These are phyloP conservation scores for Pseudogymnoascus verrucosus DNA, from an alignment of 2,329 filamentous ascomycete genomes.

Conservation along the genomic window DNA sequence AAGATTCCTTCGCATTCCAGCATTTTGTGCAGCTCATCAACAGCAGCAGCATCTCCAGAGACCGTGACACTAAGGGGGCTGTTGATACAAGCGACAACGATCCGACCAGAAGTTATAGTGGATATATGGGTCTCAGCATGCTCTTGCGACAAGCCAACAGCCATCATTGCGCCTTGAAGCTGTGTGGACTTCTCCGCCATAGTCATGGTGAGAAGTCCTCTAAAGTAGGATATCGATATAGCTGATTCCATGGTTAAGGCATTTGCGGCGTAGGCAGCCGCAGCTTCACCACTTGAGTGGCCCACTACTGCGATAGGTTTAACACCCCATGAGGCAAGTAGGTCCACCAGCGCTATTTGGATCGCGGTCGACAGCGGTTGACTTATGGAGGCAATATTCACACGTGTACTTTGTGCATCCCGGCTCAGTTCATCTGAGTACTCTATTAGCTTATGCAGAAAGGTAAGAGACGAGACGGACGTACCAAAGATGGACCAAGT, in stretches of 20 bases:
- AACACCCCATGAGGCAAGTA: slow-evolving; percentile 36
- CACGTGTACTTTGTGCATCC: too few species aligned
- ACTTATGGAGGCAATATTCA: too few species aligned
- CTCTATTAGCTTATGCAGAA: too few species aligned
- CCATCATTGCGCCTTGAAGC: slow-evolving; percentile 44
- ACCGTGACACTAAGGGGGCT: slow-evolving; percentile 20
- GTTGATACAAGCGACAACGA: slow-evolving; percentile 27
- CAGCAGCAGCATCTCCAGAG: slow-evolving; percentile 15
- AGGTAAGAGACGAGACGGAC: not conserved
- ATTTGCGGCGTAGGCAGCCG: slow-evolving; percentile 36
- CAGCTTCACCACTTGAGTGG: slow-evolving; percentile 42
- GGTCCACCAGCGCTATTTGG: slow-evolving; percentile 27
- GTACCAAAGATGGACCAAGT: slow-evolving; percentile 19
- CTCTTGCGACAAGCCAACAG: slow-evolving; percentile 32
- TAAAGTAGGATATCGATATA: slow-evolving; percentile 37
- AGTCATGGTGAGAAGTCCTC: slow-evolving; percentile 26
- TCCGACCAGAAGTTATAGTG: not conserved
- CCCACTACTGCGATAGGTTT: slow-evolving; percentile 33
- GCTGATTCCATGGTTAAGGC: slow-evolving; percentile 27
- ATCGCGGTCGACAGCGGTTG: too few species aligned
- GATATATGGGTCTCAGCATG: slow-evolving; percentile 3
- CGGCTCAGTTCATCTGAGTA: too few species aligned
- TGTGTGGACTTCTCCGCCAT: slow-evolving; percentile 6
- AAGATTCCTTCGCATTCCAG: too few species aligned
- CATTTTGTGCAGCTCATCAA: too few species aligned